A percentile compares a stretch with the other conserved stretches of the same genome.
Evolutionary conservation across 2,329 filamentous ascomycete genomes (phyloP).

Genomic region (Apiospora phragmitis): DNA sequence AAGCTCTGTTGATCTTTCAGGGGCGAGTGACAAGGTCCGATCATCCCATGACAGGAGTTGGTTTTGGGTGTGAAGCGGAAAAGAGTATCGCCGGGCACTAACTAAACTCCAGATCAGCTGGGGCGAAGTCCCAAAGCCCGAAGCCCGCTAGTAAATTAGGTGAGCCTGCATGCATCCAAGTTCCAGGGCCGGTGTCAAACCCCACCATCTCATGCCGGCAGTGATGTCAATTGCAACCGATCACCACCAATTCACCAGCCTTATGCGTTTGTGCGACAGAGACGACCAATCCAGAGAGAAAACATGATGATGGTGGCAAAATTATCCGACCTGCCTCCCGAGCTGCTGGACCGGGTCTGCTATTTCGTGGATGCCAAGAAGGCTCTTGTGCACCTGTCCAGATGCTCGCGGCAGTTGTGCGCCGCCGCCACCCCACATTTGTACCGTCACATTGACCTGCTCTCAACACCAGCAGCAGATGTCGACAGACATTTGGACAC

Average conservation of each 20-base stretch:
- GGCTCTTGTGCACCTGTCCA: background rate
- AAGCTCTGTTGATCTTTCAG: background rate
- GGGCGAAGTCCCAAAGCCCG: background rate
- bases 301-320: background rate
- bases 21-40: background rate
- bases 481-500: background rate
- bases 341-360: slow-evolving; percentile 14
- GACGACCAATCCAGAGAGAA: background rate
- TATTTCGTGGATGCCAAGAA: slow-evolving; percentile 9
- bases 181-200: background rate
- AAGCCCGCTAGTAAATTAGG: background rate
- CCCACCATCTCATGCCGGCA: slow-evolving; percentile 4
- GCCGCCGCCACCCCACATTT: slow-evolving; percentile 12
- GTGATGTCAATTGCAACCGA: background rate
- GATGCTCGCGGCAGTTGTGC: slow-evolving; percentile 12
- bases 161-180: background rate
- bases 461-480: background rate
- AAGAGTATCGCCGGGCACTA: background rate
- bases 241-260: background rate
- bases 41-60: background rate
- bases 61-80: background rate
- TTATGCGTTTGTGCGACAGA: background rate
- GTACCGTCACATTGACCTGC: slow-evolving; percentile 14
- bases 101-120: background rate
- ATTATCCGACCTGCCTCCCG: slow-evolving; percentile 12